Percentiles rank a stretch among this genome's conserved stretches.
Evolutionary conservation across 768 basidiomycete genomes (phyloP).

Genomic region (Sporobolomyces phaffii): DNA sequence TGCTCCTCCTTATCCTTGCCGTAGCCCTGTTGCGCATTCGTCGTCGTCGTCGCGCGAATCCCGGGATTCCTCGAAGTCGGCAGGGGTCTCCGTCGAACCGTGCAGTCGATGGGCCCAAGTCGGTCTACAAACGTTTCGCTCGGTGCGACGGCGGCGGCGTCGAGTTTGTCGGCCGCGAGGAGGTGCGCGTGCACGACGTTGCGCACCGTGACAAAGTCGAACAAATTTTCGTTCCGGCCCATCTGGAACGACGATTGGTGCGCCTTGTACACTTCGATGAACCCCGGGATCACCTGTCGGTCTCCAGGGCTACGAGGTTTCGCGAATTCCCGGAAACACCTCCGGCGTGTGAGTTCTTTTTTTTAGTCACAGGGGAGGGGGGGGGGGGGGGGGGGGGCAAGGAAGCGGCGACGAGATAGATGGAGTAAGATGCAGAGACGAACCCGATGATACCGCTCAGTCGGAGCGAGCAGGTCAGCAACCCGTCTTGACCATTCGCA

Average conservation of each 20-base stretch:
- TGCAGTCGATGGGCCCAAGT: slow-evolving; percentile 41
- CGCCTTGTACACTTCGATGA: slow-evolving; percentile 68
- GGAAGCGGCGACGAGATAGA: too few relatives aligned
- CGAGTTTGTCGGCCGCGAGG: slow-evolving; percentile 81
- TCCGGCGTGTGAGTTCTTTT: too few relatives aligned
- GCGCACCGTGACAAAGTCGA: slow-evolving; percentile 91
- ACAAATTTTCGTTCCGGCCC: slow-evolving; percentile 84
- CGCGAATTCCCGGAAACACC: too few relatives aligned
- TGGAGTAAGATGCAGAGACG: slow-evolving; percentile 43
- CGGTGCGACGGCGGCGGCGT: slow-evolving; percentile 26
- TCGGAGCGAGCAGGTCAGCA: slow-evolving; percentile 80
- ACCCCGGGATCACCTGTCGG: slow-evolving; percentile 70
- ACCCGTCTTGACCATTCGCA: slow-evolving; percentile 75
- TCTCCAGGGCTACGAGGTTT: slow-evolving; percentile 89
- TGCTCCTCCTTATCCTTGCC: too few relatives aligned
- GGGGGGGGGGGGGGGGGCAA: background rate
- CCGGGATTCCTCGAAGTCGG: slow-evolving; percentile 11
- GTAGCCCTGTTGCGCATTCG: too few relatives aligned
- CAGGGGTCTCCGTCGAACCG: background rate
- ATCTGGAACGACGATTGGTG: slow-evolving; percentile 86
- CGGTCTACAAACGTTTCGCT: slow-evolving; percentile 48
- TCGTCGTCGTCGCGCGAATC: background rate
- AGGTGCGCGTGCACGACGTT: slow-evolving; percentile 92
- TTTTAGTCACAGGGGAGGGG: too few relatives aligned
- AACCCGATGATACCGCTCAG: slow-evolving; percentile 95